Evolutionary conservation across 495 filamentous ascomycete species (phyloP).

Genomic region (Parathielavia appendiculata): DNA sequence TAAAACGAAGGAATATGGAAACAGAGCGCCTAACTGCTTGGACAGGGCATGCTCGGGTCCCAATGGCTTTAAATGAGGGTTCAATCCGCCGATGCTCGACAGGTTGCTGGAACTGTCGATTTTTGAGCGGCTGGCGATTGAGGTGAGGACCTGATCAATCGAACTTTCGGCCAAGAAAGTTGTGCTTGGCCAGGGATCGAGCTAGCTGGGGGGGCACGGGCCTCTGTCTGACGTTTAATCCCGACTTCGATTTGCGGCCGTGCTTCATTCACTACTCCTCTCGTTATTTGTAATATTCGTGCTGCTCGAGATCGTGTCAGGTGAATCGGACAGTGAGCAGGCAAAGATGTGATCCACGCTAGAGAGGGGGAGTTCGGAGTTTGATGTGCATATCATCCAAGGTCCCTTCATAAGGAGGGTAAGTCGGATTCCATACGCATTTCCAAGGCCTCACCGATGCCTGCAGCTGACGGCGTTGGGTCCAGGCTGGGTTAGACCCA

Average conservation of each 20-base stretch:
- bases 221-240: not conserved
- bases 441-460: not conserved
- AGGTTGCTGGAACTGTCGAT: constrained; percentile 18
- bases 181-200: not conserved
- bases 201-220: constrained; percentile 2
- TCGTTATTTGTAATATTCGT: no score
- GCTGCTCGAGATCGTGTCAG: no score
- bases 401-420: not conserved
- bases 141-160: not conserved
- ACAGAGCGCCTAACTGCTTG: constrained; percentile 6
- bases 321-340: no score
- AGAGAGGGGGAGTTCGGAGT: not conserved
- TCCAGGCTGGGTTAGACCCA: not conserved
- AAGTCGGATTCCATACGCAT: not conserved
- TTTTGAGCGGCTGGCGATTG: constrained; percentile 7
- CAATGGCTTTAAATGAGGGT: constrained; percentile 22
- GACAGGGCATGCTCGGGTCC: constrained; percentile 10
- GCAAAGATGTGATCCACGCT: no score
- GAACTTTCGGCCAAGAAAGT: not conserved
- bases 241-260: no score
- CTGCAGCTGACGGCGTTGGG: not conserved
- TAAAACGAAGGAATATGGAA: constrained; percentile 20
- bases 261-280: no score
- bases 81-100: constrained; percentile 17
- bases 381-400: not conserved